Evolutionary conservation across 2,329 filamentous ascomycete species (phyloP), one percentile per base, ranked within the genome.

Genomic region (Dothideomycetidae sp.): DNA sequence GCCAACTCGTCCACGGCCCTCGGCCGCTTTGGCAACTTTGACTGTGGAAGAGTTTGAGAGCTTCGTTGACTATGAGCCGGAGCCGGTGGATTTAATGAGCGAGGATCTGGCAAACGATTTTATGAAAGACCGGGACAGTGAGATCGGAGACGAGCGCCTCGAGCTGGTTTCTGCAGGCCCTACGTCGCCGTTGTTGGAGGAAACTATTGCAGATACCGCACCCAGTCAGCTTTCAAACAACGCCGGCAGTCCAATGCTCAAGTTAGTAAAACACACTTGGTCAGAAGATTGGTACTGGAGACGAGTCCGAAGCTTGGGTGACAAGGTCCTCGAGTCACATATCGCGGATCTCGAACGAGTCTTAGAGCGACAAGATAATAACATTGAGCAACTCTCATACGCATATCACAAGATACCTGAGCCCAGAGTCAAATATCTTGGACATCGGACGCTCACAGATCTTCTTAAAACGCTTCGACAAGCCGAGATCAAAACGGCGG

Each of bases 401-500:
- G 56, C 63, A 1, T 78, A 75, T 52, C 59, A 61, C 43, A 50
- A 55, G 11, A 56, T 78, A 4, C 69, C 66, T 2, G 50, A 59
- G 3, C 73, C 72, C 0, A 65, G 71, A 16, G 61, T 74, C 1
- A 54, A 63, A 7, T 67, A 67, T 41, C 56, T 78, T 5, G 54
- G 58, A 2, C 53, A 59, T 13, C 42, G 51, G 3, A 59, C 74
- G 33, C 71, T 85, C 12, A 73, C 75, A 37, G 57, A 63, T 5
- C 62, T 93, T 13, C 62, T 93, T 36, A 73, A 71, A 38, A 70
- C 75, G 29, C 71, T 93, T 44, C 76, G 79, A 13, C 68, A 71
- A 31, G 70, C 74, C 5, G 64, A 71, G 34, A 47, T 41, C 36
- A 51, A 48, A 36, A 36, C 19, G 12, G 56, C 68, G 11, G 64